Evolutionary conservation across 2,329 filamentous ascomycete species (phyloP), one percentile per base, ranked within the genome.

Genomic region (Colletotrichum euphorbiae): DNA sequence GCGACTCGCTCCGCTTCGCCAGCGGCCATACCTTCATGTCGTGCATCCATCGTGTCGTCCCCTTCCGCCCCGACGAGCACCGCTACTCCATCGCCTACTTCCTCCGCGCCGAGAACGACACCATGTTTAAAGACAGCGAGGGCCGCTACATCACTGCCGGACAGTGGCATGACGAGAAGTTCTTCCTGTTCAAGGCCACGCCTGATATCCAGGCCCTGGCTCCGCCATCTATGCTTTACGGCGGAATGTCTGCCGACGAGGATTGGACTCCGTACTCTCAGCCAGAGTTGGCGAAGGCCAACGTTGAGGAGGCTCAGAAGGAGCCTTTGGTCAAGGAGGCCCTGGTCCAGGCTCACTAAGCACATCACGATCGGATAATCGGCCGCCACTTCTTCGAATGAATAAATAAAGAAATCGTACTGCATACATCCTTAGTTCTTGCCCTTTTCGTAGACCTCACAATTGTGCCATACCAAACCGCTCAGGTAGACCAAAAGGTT

Each of bases 81-180:
- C 83, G 86, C 64, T 88, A 87, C 80, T 86, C 83, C 9, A 85
- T 88, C 70, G 85, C 86, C 13, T 88, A 88, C 76, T 88, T 88
- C 79, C 79, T 88, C 58, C 80, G 85, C 40, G 83, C 85, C 59
- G 84, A 87, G 79, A 80, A 87, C 75, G 84, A 85, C 72, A 83
- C 83, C 73, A 82, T 84, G 80, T 87, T 88, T 75, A 80, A 79
- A 54, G 86, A 88, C 76, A 82, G 80, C 71, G 83, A 85, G 78
- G 85, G 85, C 65, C 78, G 84, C 48, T 81, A 80, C 70, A 80
- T 87, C 69, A 86, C 85, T 9, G 84, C 85, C 45, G 80, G 80
- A 55, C 80, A 85, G 77, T 86, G 83, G 83, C 84, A 86, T 73
- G 83, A 85, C 74, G 79, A 85, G 77, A 86, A 86, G 78, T 69